phyloP scores from a whole-genome alignment of 75 land plant genomes.

The Adiantum capillusveneris region DNA sequence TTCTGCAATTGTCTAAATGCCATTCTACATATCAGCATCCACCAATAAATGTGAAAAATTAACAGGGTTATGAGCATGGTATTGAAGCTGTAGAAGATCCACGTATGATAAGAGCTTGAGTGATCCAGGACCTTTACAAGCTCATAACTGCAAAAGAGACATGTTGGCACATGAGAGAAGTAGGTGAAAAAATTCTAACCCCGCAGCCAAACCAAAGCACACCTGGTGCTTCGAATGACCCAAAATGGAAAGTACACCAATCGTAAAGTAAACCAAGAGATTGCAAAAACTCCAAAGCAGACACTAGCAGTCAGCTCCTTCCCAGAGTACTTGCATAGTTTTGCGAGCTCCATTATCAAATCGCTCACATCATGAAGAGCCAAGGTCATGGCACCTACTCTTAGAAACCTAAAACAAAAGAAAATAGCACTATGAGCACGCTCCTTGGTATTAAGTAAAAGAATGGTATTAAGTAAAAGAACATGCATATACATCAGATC shows the following conservation, averaged over 20 bases:
- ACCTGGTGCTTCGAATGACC: constrained; percentile 79
- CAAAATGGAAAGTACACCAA: constrained; percentile 80
- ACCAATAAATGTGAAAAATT: constrained; percentile 80
- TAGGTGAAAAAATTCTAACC: background rate
- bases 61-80: constrained; percentile 66
- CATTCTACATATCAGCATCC: constrained; percentile 69
- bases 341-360: constrained; percentile 88
- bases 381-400: constrained; percentile 73
- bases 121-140: constrained; percentile 25
- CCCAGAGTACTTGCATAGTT: constrained; percentile 81
- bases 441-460: background rate
- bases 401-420: constrained; percentile 63
- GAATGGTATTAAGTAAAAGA: background rate
- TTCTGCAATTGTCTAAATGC: constrained; percentile 66
- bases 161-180: background rate
- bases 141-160: constrained; percentile 44
- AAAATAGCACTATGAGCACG: background rate
- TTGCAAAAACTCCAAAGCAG: constrained; percentile 70
- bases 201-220: background rate
- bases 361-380: constrained; percentile 96
- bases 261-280: constrained; percentile 80
- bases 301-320: constrained; percentile 80
- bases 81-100: constrained; percentile 61
- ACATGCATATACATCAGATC: too few relatives aligned
- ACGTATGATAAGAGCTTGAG: constrained; percentile 25